These are phyloP conservation scores for Sabuloglossum arenarium DNA, from an alignment of 495 filamentous ascomycete species.

Conservation along the genomic window DNA sequence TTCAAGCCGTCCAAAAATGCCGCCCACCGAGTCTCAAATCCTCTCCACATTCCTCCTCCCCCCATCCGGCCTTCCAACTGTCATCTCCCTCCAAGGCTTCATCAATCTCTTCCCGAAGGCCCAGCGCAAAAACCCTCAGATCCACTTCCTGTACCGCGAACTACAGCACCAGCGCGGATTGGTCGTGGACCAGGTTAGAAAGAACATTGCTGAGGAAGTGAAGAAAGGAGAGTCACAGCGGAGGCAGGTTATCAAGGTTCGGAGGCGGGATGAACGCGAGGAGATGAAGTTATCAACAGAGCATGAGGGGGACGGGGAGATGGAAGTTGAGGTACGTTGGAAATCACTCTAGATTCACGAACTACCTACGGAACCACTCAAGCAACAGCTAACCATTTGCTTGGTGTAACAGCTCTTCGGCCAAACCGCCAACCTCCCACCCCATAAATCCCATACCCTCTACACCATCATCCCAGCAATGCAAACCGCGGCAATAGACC, in stretches of 20 bases:
- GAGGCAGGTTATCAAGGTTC: constrained; percentile 34
- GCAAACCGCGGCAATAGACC: constrained; percentile 37
- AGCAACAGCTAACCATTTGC: background rate
- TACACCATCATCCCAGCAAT: constrained; percentile 44
- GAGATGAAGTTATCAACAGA: constrained; percentile 29
- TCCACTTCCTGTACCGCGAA: constrained; percentile 58
- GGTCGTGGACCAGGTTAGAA: constrained; percentile 42
- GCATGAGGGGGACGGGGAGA: constrained; percentile 34
- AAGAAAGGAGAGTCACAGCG: constrained; percentile 40
- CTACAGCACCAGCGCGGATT: constrained; percentile 50
- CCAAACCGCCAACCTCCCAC: constrained; percentile 20
- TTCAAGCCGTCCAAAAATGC: constrained; percentile 38
- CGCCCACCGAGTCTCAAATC: constrained; percentile 49
- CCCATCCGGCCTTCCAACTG: constrained; percentile 46
- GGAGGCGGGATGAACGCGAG: constrained; percentile 24
- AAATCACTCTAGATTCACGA: background rate
- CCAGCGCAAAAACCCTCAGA: constrained; percentile 46
- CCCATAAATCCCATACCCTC: constrained; percentile 33
- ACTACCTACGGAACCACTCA: no score
- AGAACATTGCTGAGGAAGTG: constrained; percentile 46
- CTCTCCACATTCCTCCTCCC: constrained; percentile 59
- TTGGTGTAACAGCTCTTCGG: constrained; percentile 40
- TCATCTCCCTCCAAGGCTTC: constrained; percentile 57
- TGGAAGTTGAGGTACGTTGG: constrained; percentile 41
- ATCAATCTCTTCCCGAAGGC: constrained; percentile 52